phyloP scores from a whole-genome alignment of 345 rosid genomes.

The Balakata baccata region DNA sequence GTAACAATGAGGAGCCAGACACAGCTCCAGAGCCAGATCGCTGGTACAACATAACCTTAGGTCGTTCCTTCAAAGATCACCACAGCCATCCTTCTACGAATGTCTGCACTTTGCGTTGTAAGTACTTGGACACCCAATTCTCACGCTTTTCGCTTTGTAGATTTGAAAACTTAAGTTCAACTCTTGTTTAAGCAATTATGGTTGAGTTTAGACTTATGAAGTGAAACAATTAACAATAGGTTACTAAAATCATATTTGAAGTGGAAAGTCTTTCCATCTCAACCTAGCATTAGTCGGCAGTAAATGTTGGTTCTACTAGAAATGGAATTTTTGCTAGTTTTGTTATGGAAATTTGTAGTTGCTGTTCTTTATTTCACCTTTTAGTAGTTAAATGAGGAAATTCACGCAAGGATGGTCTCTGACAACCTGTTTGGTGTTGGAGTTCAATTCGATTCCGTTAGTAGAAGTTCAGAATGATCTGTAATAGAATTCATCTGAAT shows the following conservation, averaged over 20 bases:
- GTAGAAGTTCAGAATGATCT: too few species aligned
- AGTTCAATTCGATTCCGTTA: too few species aligned
- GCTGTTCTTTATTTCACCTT: too few species aligned
- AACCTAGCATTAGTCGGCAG: neutral
- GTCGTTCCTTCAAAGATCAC: constrained; percentile 17
- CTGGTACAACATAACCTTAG: constrained; percentile 25
- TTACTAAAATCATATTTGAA: too few species aligned
- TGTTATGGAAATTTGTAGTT: neutral
- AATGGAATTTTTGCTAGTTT: neutral
- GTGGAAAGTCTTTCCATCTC: neutral
- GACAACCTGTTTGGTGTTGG: too few species aligned
- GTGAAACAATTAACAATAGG: neutral
- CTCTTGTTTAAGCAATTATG: neutral
- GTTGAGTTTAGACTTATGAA: neutral
- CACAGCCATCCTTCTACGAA: constrained; percentile 13
- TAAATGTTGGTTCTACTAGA: neutral
- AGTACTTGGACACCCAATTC: neutral
- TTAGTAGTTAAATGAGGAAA: too few species aligned
- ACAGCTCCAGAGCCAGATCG: constrained; percentile 21
- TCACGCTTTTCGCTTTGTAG: neutral
- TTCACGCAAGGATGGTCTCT: too few species aligned
- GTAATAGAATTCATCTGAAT: neutral
- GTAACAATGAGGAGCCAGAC: constrained; percentile 16
- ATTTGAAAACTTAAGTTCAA: neutral
- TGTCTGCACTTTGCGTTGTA: constrained; percentile 25